These are phyloP conservation scores for Metarhizium brunneum DNA, from an alignment of 2,329 filamentous ascomycete species.

Conservation along the genomic window DNA sequence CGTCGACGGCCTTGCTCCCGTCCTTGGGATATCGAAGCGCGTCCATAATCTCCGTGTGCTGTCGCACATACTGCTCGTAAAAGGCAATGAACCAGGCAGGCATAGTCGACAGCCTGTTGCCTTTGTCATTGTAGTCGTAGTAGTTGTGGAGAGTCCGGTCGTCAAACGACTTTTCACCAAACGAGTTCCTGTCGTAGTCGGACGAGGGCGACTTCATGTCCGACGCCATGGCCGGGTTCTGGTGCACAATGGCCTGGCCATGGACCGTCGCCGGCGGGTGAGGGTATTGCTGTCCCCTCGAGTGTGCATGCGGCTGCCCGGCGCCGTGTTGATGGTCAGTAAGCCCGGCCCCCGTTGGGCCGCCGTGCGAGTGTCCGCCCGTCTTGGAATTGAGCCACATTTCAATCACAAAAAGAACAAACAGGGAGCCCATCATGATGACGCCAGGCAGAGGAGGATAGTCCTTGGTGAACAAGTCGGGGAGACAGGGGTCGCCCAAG, in stretches of 20 bases:
- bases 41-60: slow-evolving; percentile 48
- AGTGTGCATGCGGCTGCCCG: not conserved
- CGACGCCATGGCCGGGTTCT: not conserved
- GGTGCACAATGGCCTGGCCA: not conserved
- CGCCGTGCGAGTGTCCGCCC: slow-evolving; percentile 49
- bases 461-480: slow-evolving; percentile 47
- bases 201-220: not conserved
- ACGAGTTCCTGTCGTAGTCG: not conserved
- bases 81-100: slow-evolving; percentile 54
- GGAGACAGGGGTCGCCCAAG: slow-evolving; percentile 44
- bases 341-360: slow-evolving; percentile 33
- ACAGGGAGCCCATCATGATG: slow-evolving; percentile 56
- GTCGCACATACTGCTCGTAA: slow-evolving; percentile 53
- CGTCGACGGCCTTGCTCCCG: not conserved
- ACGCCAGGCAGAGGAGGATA: slow-evolving; percentile 55
- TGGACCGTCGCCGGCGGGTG: not conserved
- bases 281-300: not conserved
- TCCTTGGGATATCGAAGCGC: slow-evolving; percentile 33
- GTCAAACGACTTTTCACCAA: not conserved
- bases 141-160: slow-evolving; percentile 7
- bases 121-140: slow-evolving; percentile 25
- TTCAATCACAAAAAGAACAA: slow-evolving; percentile 52
- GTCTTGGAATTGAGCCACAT: slow-evolving; percentile 52
- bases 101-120: slow-evolving; percentile 31
- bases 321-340: not conserved